Evolutionary conservation across 306 rosid species (phyloP).

Genomic region (Vigna trinervia): DNA sequence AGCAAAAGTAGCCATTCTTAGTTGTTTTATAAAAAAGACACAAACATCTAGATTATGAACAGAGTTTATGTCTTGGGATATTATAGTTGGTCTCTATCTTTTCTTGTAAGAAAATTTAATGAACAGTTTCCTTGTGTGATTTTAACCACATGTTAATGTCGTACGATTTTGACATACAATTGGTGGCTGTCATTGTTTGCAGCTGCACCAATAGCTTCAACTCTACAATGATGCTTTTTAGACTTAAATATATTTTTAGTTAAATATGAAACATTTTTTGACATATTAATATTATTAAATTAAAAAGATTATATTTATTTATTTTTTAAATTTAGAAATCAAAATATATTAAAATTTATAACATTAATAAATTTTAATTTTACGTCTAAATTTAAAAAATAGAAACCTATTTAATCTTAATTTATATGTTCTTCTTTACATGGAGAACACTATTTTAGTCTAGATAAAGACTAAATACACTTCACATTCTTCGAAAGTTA

Average conservation of each 20-base stretch:
- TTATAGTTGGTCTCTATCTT: conserved; percentile 23
- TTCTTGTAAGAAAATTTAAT: conserved; percentile 8
- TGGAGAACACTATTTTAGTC: not conserved
- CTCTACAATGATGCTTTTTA: not conserved
- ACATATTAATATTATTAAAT: too few relatives aligned
- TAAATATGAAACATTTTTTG: too few relatives aligned
- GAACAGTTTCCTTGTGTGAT: conserved; percentile 22
- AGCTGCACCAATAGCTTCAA: not conserved
- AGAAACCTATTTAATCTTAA: too few relatives aligned
- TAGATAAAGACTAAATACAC: not conserved
- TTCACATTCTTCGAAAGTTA: not conserved
- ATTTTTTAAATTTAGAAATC: too few relatives aligned
- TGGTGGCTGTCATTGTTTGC: conserved; percentile 24
- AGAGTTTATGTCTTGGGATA: not conserved
- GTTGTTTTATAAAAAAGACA: not conserved
- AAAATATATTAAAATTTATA: too few relatives aligned
- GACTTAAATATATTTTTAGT: too few relatives aligned
- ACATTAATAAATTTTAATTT: too few relatives aligned
- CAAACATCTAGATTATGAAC: not conserved
- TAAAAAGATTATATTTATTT: too few relatives aligned
- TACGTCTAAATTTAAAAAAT: too few relatives aligned
- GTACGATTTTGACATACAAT: not conserved
- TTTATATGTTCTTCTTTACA: too few relatives aligned
- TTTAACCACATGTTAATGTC: conserved; percentile 44
- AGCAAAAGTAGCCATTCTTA: conserved; percentile 63